phyloP scores from a whole-genome alignment of 169 alveolate species.

The Plasmodium malariae region DNA sequence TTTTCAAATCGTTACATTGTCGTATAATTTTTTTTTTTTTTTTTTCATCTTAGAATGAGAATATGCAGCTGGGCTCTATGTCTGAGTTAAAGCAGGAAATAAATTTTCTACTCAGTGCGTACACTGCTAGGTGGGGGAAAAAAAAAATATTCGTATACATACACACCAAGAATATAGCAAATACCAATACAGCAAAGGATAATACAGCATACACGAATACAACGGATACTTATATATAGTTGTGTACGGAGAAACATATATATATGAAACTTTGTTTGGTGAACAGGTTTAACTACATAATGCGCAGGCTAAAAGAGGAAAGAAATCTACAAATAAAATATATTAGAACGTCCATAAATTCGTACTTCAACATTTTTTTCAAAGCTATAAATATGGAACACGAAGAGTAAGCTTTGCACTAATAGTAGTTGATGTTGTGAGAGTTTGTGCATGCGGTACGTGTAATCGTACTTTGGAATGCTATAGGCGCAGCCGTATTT shows the following conservation, averaged over 20 bases:
- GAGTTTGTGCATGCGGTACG: too few species aligned
- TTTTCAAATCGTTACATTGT: not conserved
- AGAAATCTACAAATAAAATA: conserved; percentile 50
- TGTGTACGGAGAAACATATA: not conserved
- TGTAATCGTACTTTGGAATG: too few species aligned
- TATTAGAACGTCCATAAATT: conserved; percentile 35
- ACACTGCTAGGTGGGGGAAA: conserved; percentile 33
- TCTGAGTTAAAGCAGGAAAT: conserved; percentile 42
- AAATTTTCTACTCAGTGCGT: conserved; percentile 42
- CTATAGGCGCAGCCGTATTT: too few species aligned
- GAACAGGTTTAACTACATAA: conserved; percentile 58
- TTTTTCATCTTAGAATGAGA: conserved; percentile 24
- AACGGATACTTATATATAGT: not conserved
- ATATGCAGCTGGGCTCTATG: conserved; percentile 8
- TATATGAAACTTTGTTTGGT: not conserved
- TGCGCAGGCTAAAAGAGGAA: conserved; percentile 59
- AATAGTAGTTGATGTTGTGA: too few species aligned
- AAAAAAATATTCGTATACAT: too few species aligned
- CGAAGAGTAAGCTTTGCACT: conserved; percentile 24
- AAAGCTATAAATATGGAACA: conserved; percentile 18
- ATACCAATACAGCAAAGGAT: not conserved
- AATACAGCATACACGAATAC: not conserved
- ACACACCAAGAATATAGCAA: too few species aligned
- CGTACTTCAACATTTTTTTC: conserved; percentile 55
- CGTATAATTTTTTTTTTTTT: not conserved